Evolutionary conservation across 2,329 filamentous ascomycete species (phyloP), one percentile per base, ranked within the genome.

Genomic region (Tolypocladium pustulatum): DNA sequence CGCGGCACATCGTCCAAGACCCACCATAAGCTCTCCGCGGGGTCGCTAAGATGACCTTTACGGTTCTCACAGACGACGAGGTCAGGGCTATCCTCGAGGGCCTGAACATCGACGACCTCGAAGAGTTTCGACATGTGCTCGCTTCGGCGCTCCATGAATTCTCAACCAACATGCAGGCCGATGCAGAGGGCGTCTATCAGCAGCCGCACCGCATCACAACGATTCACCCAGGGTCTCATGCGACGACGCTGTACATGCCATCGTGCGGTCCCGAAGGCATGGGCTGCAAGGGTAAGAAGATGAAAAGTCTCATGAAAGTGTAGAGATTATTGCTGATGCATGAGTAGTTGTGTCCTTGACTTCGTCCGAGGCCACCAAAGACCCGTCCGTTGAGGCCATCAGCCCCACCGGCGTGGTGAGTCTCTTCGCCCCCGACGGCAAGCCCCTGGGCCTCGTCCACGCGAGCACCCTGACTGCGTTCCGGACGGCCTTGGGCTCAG

Each of bases 401-500:
- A 74, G 71, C 43, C 81, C 87, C 17, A 84, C 81, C 3, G 88
- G 88, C 22, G 83, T 87, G 9, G 78, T 93, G 56, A 89, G 87
- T 34, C 76, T 93, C 55, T 88, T 89, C 73, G 76, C 77, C 0
- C 78, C 82, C 1, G 75, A 80, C 27, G 89, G 89, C 49, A 72
- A 76, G 13, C 81, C 88, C 0, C 72, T 83, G 6, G 90, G 87
- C 5, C 79, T 93, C 58, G 74, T 94, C 41, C 87, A 90, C 65
- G 88, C 89, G 20, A 81, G 82, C 60, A 85, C 89, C 53, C 75
- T 93, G 37, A 94, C 90, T 0, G 89, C 88, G 3, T 94, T 93
- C 72, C 85, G 90, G 61, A 94, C 90, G 0, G 88, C 89, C 0
- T 76, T 93, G 13, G 84, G 84, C 1, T 88, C 87, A 4, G 82